Base-by-base conservation (phyloP, 108 stramenopile species). In the Bacterosira constricta region DNA sequence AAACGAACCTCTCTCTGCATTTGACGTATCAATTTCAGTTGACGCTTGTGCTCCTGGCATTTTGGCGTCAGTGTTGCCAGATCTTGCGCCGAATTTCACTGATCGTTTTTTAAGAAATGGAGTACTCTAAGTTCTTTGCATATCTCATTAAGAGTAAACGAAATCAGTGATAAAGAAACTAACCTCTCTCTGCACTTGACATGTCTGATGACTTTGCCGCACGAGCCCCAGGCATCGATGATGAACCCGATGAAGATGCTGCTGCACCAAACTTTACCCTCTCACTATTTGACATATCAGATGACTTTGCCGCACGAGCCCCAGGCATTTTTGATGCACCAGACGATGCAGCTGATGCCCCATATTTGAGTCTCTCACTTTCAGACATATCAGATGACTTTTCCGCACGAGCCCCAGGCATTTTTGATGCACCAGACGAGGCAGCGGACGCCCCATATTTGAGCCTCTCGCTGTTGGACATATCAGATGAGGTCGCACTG, bases 131-230 rank as follows among this genome's bases (percentile, higher is more conserved):
- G 20, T 8, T 45, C 44, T 3, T 3, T 47, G 46, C 46, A 47
- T 1, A 17, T 4, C n/a, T n/a, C n/a, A n/a, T n/a, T n/a, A n/a
- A n/a, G n/a, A n/a, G n/a, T n/a, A n/a, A n/a, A n/a, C n/a, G n/a
- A n/a, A n/a, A n/a, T n/a, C n/a, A n/a, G n/a, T n/a, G 46, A 47
- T 5, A 23, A 47, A 47, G 46, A 47, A n/a, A 47, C 46, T 47
- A 6, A 47, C 46, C 6, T 17, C 46, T 47, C 46, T 47, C 46
- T 47, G 46, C 46, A 12, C 23, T 13, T 47, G 46, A 47, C 46
- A 47, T 17, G 5, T 47, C 46, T 23, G n/a, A n/a, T n/a, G n/a
- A n/a, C n/a, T n/a, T n/a, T 47, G 20, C 46, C 6, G 5, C 46
- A 17, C 46, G 46, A 4, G 12, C 46, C 23, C 46, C 46, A 23